Evolutionary conservation across 2,329 filamentous ascomycete species (phyloP).

Genomic region (Tolypocladium ovalisporum): DNA sequence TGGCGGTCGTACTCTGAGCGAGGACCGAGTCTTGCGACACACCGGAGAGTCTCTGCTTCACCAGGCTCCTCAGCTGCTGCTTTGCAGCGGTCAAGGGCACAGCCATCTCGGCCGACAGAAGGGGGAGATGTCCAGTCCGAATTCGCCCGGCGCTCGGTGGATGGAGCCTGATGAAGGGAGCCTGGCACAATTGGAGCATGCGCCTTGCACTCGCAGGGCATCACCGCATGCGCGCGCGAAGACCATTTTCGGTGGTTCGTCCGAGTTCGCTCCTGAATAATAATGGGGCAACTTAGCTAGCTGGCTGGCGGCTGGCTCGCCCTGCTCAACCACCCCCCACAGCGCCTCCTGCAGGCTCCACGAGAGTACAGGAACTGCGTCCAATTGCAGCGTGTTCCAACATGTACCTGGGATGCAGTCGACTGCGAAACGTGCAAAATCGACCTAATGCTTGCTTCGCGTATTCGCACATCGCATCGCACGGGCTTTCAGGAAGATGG

Average conservation of each 20-base stretch:
- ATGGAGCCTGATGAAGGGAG: neutral
- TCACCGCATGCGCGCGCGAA: neutral
- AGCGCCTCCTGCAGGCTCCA: neutral
- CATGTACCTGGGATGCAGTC: neutral
- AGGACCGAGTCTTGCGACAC: constrained; percentile 52
- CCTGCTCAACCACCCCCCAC: neutral
- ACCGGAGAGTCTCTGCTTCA: constrained; percentile 54
- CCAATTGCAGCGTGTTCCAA: neutral
- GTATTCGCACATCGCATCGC: neutral
- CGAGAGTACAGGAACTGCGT: neutral
- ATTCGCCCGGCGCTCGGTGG: neutral
- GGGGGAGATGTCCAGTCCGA: neutral
- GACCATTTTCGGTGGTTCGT: neutral
- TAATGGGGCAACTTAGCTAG: neutral
- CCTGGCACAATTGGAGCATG: neutral
- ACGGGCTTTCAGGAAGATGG: neutral
- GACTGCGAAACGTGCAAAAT: neutral
- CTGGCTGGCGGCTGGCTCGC: neutral
- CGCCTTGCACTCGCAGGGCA: neutral
- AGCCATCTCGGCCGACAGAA: constrained; percentile 28
- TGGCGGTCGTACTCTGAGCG: constrained; percentile 54
- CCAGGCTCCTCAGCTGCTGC: constrained; percentile 59
- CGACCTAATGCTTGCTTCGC: neutral
- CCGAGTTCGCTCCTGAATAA: neutral
- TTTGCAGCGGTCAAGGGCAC: constrained; percentile 55